Conservation (phyloP, 2,329 filamentous ascomycete species). For the Botrytis porri region DNA sequence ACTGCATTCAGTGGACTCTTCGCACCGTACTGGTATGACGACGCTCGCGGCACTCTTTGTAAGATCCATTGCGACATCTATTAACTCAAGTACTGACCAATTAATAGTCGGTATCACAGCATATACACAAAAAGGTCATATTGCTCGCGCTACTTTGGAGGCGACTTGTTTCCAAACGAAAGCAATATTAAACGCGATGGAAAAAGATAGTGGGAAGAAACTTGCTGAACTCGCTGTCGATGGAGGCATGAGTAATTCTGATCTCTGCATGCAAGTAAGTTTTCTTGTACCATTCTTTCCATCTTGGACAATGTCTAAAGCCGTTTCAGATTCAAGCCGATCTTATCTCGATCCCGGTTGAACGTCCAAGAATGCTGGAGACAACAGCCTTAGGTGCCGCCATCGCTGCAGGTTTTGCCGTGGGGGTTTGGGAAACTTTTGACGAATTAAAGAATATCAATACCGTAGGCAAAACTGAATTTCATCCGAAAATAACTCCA, state of each 20-base stretch:
- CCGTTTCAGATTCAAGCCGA: slow-evolving; percentile 66
- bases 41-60: slow-evolving; percentile 69
- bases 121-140: slow-evolving; percentile 67
- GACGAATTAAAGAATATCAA: slow-evolving; percentile 72
- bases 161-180: slow-evolving; percentile 73
- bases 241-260: slow-evolving; percentile 70
- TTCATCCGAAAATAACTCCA: slow-evolving; percentile 60
- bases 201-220: slow-evolving; percentile 64
- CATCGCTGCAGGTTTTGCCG: slow-evolving; percentile 77
- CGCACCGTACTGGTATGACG: slow-evolving; percentile 74
- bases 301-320: background rate
- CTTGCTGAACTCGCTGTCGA: slow-evolving; percentile 65
- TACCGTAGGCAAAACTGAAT: slow-evolving; percentile 64
- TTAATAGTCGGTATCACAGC: slow-evolving; percentile 61
- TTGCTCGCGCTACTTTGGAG: slow-evolving; percentile 68
- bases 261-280: slow-evolving; percentile 66
- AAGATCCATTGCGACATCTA: slow-evolving; percentile 33
- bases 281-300: background rate
- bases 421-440: slow-evolving; percentile 71
- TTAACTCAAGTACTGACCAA: slow-evolving; percentile 18
- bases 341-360: slow-evolving; percentile 74
- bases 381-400: slow-evolving; percentile 79
- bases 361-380: slow-evolving; percentile 77
- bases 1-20: slow-evolving; percentile 72
- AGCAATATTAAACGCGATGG: slow-evolving; percentile 71